Evolutionary conservation across 2,329 filamentous ascomycete genomes (phyloP).

Genomic region (Botrytis medusae): DNA sequence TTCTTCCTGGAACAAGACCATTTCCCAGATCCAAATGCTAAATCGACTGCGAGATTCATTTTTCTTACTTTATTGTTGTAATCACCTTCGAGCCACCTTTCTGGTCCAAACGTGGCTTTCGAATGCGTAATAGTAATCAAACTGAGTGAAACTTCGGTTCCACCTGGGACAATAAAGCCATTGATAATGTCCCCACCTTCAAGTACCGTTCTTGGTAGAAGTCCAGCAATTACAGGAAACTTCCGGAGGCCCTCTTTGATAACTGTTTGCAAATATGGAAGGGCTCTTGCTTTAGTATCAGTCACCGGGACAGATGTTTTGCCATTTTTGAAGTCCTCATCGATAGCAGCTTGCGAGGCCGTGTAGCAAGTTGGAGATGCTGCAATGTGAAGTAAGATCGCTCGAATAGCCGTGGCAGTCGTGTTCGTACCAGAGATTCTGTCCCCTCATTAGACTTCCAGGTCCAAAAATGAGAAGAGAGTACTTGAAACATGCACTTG

Average conservation of each 20-base stretch:
- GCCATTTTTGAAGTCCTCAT: not conserved
- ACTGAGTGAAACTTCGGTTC: not conserved
- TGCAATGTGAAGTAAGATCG: conserved; percentile 25
- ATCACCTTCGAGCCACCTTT: conserved; percentile 48
- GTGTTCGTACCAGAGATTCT: conserved; percentile 56
- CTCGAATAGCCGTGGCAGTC: conserved; percentile 52
- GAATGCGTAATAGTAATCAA: not conserved
- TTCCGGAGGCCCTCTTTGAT: conserved; percentile 51
- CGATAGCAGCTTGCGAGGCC: conserved; percentile 24
- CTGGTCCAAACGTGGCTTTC: conserved; percentile 41
- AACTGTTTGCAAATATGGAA: conserved; percentile 50
- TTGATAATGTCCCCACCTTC: conserved; percentile 24
- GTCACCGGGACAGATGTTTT: not conserved
- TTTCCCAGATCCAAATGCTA: conserved; percentile 47
- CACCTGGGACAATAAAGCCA: conserved; percentile 22
- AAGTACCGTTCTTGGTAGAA: conserved; percentile 25
- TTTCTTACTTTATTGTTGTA: conserved; percentile 23
- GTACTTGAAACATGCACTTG: conserved; percentile 26
- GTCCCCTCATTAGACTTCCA: not conserved
- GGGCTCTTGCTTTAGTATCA: conserved; percentile 24
- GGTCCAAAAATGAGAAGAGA: not conserved
- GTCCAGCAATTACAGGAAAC: conserved; percentile 44
- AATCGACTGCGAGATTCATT: conserved; percentile 44
- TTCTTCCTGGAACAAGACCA: conserved; percentile 48
- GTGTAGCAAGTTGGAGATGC: conserved; percentile 23